Base-by-base conservation (phyloP, 495 filamentous ascomycete genomes). In the Penicillium cinerascens region DNA sequence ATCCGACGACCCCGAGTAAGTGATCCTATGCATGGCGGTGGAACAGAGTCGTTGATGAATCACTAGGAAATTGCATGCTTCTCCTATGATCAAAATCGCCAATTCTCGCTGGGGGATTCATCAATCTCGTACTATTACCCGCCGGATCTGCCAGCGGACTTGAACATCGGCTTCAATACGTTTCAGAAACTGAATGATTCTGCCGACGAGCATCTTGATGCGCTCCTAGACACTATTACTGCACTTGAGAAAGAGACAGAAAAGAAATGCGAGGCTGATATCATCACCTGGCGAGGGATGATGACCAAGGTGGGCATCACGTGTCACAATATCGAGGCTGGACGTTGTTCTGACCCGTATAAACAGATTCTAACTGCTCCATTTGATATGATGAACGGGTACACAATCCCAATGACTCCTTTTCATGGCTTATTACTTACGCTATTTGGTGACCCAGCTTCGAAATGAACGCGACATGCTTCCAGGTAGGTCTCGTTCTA, bases 241-340 rank as follows among this genome's bases (percentile, higher is more conserved):
- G 78, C 77, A 36, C 72, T 87, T 33, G 93, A 97, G 66, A 74
- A 81, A 60, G 76, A 82, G 49, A 82, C 78, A 6, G 79, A 78
- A 9, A 80, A 82, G 60, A 83, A 74, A 61, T 84, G 85, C 29
- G 82, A 88, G 39, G 85, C 86, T 8, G 86, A 96, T 53, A 65
- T 99, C 40, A 80, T 97, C 42, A 97, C 92, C 0, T 99, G 92
- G 92, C 76, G 93, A 60, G 93, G 93, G 18, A 97, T 99, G 90
- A 89, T 99, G 88, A 97, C 93, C 49, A 99, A 97, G 79, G 89
- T 89, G 59, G 36, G 69, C 47, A 29, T 25, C 13, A 7, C 16
- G 6, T 10, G 5, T 39, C 16, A 16, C 5, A 39, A 20, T 7
- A 16, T n/a, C 17, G 18, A 49, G 5, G 15, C 25, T 39, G 37